Evolutionary conservation across 192 early-diverging fungal genomes (phyloP).

Genomic region (Phycomyces nitens): DNA sequence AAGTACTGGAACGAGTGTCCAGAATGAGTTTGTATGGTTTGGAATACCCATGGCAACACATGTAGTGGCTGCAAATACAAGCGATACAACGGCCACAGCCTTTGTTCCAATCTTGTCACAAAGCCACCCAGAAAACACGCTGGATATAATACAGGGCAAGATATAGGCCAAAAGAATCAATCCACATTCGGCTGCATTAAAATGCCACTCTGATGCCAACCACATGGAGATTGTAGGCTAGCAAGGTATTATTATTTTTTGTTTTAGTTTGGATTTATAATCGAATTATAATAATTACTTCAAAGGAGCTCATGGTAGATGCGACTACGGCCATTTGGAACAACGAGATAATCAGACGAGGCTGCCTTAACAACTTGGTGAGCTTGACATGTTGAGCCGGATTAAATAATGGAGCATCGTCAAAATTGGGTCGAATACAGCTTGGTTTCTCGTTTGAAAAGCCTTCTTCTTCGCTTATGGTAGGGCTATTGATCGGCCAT

Average conservation of each 20-base stretch:
- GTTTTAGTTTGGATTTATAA: background rate
- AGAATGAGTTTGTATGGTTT: constrained; percentile 4
- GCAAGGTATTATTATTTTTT: constrained; percentile 8
- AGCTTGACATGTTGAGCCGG: background rate
- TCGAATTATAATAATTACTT: constrained; percentile 5
- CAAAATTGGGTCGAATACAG: background rate
- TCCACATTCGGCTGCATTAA: constrained; percentile 37
- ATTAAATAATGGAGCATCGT: constrained; percentile 12
- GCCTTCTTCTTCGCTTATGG: background rate
- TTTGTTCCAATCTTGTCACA: constrained; percentile 44
- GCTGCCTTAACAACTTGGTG: constrained; percentile 3
- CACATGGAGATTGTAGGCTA: constrained; percentile 40
- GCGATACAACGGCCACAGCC: constrained; percentile 26
- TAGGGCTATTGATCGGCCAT: constrained; percentile 28
- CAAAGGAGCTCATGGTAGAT: constrained; percentile 22
- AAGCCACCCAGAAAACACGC: constrained; percentile 41
- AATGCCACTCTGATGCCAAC: constrained; percentile 31
- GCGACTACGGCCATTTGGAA: constrained; percentile 17
- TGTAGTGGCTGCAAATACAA: constrained; percentile 15
- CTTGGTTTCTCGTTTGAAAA: background rate
- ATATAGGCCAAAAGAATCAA: constrained; percentile 36
- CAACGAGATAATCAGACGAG: constrained; percentile 15
- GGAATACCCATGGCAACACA: constrained; percentile 31
- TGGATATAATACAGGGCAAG: constrained; percentile 32
- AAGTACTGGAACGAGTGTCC: constrained; percentile 31